Percentiles rank a stretch among this genome's conserved stretches.
phyloP scores from a whole-genome alignment of 306 rosid genomes.

The Citrullus colocynthis region DNA sequence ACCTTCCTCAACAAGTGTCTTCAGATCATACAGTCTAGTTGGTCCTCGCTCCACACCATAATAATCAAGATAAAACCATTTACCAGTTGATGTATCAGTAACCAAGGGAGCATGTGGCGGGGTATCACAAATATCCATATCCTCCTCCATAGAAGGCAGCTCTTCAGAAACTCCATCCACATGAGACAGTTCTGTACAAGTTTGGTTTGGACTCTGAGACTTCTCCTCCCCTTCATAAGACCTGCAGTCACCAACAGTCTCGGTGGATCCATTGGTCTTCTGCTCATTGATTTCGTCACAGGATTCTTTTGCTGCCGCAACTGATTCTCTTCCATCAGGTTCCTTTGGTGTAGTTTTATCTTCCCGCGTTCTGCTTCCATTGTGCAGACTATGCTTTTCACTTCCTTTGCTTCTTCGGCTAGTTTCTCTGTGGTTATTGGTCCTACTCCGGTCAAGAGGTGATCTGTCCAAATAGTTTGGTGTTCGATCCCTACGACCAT shows the following conservation, averaged over 20 bases:
- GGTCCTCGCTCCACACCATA: slow-evolving; percentile 79
- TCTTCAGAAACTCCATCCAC: slow-evolving; percentile 46
- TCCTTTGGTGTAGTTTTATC: slow-evolving; percentile 46
- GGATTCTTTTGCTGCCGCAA: slow-evolving; percentile 42
- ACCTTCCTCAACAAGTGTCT: slow-evolving; percentile 77
- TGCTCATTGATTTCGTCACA: slow-evolving; percentile 31
- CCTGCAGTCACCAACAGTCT: slow-evolving; percentile 27
- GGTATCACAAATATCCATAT: slow-evolving; percentile 97
- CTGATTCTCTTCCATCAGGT: slow-evolving; percentile 25
- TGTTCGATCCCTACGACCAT: slow-evolving; percentile 44
- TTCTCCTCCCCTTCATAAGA: slow-evolving; percentile 39
- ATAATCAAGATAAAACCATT: slow-evolving; percentile 92
- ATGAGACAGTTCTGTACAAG: slow-evolving; percentile 34
- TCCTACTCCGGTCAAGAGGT: slow-evolving; percentile 39
- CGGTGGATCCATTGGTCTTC: slow-evolving; percentile 24
- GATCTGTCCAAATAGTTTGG: slow-evolving; percentile 52
- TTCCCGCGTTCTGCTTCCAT: slow-evolving; percentile 39
- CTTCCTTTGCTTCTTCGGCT: slow-evolving; percentile 33
- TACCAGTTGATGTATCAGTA: slow-evolving; percentile 56
- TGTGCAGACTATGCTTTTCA: slow-evolving; percentile 36
- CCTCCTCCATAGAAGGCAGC: slow-evolving; percentile 94
- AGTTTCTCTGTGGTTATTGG: slow-evolving; percentile 31
- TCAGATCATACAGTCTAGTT: slow-evolving; percentile 62
- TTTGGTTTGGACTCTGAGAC: slow-evolving; percentile 42
- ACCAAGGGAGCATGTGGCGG: slow-evolving; percentile 79